Base-by-base conservation (phyloP, 179 eudicot species). In the Beta corolliflora region DNA sequence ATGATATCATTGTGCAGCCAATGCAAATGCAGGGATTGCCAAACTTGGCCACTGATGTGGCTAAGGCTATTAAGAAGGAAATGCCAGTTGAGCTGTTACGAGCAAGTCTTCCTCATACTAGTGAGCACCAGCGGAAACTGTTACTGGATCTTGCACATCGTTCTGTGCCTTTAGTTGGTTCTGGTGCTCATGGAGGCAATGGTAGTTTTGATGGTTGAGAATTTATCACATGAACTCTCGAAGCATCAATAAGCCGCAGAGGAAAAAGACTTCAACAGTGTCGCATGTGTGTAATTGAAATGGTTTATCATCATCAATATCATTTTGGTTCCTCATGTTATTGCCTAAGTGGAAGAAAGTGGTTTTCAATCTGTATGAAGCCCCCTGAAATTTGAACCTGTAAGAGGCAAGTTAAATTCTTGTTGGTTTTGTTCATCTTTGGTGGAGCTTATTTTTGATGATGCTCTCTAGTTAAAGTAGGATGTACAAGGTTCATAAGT, bases 21-120 rank as follows among this genome's bases (percentile, higher is more conserved):
- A 76, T 89, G 59, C 81, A 83, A 19, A 23, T 84, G 68, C 97
- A 89, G 89, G 85, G 85, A 75, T 87, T 85, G 68, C 75, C 88
- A 31, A 86, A 87, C 86, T 75, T 79, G 76, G 87, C 87, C 61
- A 82, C 80, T 19, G 98, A 92, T 71, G 85, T 91, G 18, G 88
- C 95, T 1, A 85, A 81, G 70, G 95, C 98, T 72, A 91, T 94
- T 12, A 91, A 86, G 79, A 83, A 81, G 72, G 99, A 94, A 85
- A 94, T 95, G 92, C 98, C 99, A 7, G 93, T 92, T 29, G 99
- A 95, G 84, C 94, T 95, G 64, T 87, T 94, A 79, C 88, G 98
- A 44, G 95, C 98, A 25, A 91, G 98, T 84, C 94, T 95, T 74
- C 97, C 98, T 52, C 98, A 95, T 79, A 95, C 95, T 55, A 88